Evolutionary conservation across 768 basidiomycete species (phyloP), one percentile per base, ranked within the genome.

Genomic region (Serendipita sp.): DNA sequence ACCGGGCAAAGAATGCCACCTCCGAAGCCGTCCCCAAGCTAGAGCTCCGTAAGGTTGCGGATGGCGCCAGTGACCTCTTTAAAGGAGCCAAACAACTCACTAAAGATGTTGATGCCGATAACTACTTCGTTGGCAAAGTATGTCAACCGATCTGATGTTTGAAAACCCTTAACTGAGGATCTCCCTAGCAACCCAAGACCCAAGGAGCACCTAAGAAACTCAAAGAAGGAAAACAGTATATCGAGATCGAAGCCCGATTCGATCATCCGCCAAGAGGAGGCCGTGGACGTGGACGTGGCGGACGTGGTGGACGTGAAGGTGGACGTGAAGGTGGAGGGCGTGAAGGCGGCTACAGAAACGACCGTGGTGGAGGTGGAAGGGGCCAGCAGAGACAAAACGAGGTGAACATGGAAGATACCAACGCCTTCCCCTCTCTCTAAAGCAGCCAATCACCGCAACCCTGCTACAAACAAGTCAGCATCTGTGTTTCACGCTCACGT

Each of bases 51-150:
- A 82, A 85, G 75, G 91, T 86, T 70, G 89, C 90, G 74, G 91
- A 91, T 65, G 89, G 89, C 66, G 79, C 81, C 36, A 85, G 86
- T 51, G 83, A 81, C 68, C 72, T 83, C 74, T 88, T 86, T 82
- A 85, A 86, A 72, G 86, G 85, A 73, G 84, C 80, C 65, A 80
- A 85, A 66, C 80, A 80, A 66, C 75, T 89, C 69, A 73, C 76
- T 65, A 77, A 78, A 71, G 89, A 85, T 74, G 78, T 78, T 67
- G 73, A 73, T 60, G 82, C 85, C 67, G 81, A 81, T 67, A 76
- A 83, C 58, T 94, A 93, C 80, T 93, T 88, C 76, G 82, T 85
- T 67, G 89, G 91, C 75, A 95, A 96, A 88, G 95, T 93, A 68
- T 47, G 78, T 28, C 5, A 41, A 41, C 41, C 13, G 13, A 41